Evolutionary conservation across 495 filamentous ascomycete species (phyloP).

Genomic region (Cercophora samala): DNA sequence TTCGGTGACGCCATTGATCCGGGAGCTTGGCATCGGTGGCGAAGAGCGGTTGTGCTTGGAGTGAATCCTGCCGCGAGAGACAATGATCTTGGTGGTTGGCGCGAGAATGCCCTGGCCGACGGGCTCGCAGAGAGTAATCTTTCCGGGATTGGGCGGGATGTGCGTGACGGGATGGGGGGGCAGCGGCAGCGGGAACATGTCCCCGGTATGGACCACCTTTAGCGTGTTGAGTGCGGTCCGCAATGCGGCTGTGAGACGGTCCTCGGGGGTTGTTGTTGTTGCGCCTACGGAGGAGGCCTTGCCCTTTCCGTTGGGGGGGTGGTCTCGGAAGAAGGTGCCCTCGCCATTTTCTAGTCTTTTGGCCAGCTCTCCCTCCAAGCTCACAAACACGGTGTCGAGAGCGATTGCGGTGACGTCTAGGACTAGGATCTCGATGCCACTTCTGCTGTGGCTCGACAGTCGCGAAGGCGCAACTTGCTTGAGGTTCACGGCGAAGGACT

Average conservation of each 20-base stretch:
- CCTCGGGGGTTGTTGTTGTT: slow-evolving; percentile 49
- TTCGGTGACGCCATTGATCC: slow-evolving; percentile 60
- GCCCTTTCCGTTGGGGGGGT: slow-evolving; percentile 32
- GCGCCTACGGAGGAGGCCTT: slow-evolving; percentile 22
- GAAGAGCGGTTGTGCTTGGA: slow-evolving; percentile 40
- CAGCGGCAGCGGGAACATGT: slow-evolving; percentile 76
- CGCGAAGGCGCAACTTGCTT: slow-evolving; percentile 61
- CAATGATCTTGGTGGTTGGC: slow-evolving; percentile 64
- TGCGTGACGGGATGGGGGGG: slow-evolving; percentile 88
- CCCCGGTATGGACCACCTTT: slow-evolving; percentile 76
- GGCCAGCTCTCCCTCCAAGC: slow-evolving; percentile 71
- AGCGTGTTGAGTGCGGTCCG: slow-evolving; percentile 66
- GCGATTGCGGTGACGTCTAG: slow-evolving; percentile 75
- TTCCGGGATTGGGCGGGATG: slow-evolving; percentile 75
- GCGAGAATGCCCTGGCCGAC: slow-evolving; percentile 82
- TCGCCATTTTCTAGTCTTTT: slow-evolving; percentile 54
- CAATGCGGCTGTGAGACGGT: slow-evolving; percentile 71
- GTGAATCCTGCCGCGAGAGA: slow-evolving; percentile 54
- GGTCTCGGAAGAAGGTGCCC: slow-evolving; percentile 53
- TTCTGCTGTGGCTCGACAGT: slow-evolving; percentile 55
- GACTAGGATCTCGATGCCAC: slow-evolving; percentile 73
- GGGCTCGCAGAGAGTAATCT: slow-evolving; percentile 69
- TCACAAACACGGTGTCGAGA: slow-evolving; percentile 81
- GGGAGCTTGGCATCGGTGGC: slow-evolving; percentile 37
- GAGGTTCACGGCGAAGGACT: slow-evolving; percentile 65